Conservation (phyloP, 257 asterid species). For the Pogostemon cablin region DNA sequence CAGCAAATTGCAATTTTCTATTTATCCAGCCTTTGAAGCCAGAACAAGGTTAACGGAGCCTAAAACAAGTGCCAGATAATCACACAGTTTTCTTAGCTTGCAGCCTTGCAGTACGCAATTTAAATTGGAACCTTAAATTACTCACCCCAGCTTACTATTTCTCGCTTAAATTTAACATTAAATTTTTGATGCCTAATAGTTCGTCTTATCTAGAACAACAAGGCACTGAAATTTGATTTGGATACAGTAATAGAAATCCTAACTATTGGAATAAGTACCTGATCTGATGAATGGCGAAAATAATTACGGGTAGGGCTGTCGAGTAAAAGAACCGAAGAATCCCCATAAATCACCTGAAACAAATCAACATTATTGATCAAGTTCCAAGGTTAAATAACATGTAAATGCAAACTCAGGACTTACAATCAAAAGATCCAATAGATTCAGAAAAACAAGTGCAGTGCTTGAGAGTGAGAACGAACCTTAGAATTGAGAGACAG, state of each 20-base stretch:
- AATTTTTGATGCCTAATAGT: slow-evolving; percentile 9
- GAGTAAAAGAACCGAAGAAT: slow-evolving; percentile 62
- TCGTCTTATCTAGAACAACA: not conserved
- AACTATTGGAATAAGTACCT: slow-evolving; percentile 31
- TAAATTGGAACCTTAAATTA: not conserved
- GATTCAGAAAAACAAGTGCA: slow-evolving; percentile 25
- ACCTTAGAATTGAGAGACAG: slow-evolving; percentile 49
- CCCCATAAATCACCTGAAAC: slow-evolving; percentile 57
- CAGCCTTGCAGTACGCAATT: not conserved
- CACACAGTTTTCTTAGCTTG: not conserved
- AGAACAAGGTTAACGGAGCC: slow-evolving; percentile 5
- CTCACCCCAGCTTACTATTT: not conserved
- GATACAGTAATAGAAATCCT: not conserved
- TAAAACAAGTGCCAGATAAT: slow-evolving; percentile 16
- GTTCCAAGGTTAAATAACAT: slow-evolving; percentile 15
- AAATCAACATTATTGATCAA: slow-evolving; percentile 28
- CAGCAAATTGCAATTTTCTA: slow-evolving; percentile 1
- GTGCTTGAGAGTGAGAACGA: slow-evolving; percentile 10
- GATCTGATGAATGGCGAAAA: slow-evolving; percentile 55
- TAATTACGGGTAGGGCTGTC: slow-evolving; percentile 63
- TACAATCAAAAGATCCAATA: slow-evolving; percentile 32
- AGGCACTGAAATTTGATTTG: not conserved
- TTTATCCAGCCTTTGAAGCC: slow-evolving; percentile 6
- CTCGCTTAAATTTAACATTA: not conserved
- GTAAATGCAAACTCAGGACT: not conserved